These are phyloP conservation scores for Alternaria sp. DNA, from an alignment of 2,329 filamentous ascomycete species.

Conservation along the genomic window DNA sequence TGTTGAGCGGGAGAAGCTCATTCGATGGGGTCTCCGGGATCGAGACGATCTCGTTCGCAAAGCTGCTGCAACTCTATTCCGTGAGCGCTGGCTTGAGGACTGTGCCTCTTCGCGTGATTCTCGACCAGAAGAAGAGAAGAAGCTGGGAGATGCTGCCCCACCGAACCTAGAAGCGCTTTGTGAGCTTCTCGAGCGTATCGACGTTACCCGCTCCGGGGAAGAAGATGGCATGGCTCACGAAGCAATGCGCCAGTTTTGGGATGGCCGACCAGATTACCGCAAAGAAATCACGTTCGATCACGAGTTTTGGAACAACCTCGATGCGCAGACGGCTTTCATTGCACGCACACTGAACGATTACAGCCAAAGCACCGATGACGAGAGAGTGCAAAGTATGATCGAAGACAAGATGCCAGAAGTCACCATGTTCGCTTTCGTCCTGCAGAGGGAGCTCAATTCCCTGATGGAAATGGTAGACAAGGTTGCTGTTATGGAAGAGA, in stretches of 20 bases:
- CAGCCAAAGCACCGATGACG: slow-evolving; percentile 76
- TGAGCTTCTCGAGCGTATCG: slow-evolving; percentile 91
- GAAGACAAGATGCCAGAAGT: slow-evolving; percentile 97
- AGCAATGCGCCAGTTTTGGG: slow-evolving; percentile 97
- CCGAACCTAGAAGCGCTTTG: slow-evolving; percentile 80
- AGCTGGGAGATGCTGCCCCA: slow-evolving; percentile 55
- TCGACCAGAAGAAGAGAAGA: slow-evolving; percentile 63
- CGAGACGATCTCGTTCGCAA: slow-evolving; percentile 94
- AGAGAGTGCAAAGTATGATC: slow-evolving; percentile 75
- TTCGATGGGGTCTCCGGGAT: slow-evolving; percentile 93
- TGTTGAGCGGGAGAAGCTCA: slow-evolving; percentile 91
- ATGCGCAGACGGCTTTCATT: slow-evolving; percentile 87
- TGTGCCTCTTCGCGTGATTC: slow-evolving; percentile 74
- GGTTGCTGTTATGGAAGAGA: slow-evolving; percentile 63
- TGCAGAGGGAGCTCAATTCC: slow-evolving; percentile 79
- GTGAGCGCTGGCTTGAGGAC: slow-evolving; percentile 97
- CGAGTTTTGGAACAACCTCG: slow-evolving; percentile 80
- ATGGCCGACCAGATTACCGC: slow-evolving; percentile 83
- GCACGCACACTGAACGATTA: slow-evolving; percentile 94
- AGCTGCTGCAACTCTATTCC: slow-evolving; percentile 87
- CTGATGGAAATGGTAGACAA: slow-evolving; percentile 69
- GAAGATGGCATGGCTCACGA: slow-evolving; percentile 91
- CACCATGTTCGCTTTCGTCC: slow-evolving; percentile 84
- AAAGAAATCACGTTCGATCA: slow-evolving; percentile 77
- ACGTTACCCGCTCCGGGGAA: slow-evolving; percentile 87